Base-by-base conservation (phyloP, 176 grass and related monocot genomes). In the Themeda triandra region DNA sequence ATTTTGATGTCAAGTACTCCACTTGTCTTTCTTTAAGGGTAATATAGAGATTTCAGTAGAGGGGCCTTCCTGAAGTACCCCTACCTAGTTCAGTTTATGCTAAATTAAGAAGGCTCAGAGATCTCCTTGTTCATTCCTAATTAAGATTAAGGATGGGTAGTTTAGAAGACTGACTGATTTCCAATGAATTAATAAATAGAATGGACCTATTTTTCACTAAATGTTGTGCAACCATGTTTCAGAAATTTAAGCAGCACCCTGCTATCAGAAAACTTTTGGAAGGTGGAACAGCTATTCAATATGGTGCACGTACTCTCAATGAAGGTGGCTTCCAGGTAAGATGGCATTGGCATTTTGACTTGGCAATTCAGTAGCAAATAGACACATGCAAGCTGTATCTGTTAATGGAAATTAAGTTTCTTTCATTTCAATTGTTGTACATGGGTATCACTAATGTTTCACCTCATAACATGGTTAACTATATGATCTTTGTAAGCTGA, bases 171-270 rank as follows among this genome's bases (percentile, higher is more conserved):
- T 27, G 3, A 54, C 6, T 8, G 28, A 24, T 69, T 51, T 49
- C 17, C 13, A 36, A 18, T 0, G 0, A 53, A 51, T 83, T 88
- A 83, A 71, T 9, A 51, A 36, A 72, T 33, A 33, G 2, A 51
- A 24, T 49, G 59, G 19, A 54, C 4, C 13, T 21, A 21, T 37
- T 32, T 75, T 19, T 48, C 29, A 71, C 82, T 75, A 81, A 71
- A 35, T 48, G 6, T 63, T 63, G 15, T 80, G 14, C 15, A 48
- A 30, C 6, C n/a, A 13, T 80, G 59, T 88, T 87, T 80, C 75
- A 98, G 96, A 98, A 95, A 92, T 90, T 98, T 49, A 98, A 98
- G 80, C 87, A 95, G 40, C 96, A 98, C 44, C 91, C 89, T 87
- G 77, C 93, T 31, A 80, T 98, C 79, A 89, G 75, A 86, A 48